Evolutionary conservation across 2,329 filamentous ascomycete species (phyloP), one percentile per base, ranked within the genome.

Genomic region (Spiromastix sp.): DNA sequence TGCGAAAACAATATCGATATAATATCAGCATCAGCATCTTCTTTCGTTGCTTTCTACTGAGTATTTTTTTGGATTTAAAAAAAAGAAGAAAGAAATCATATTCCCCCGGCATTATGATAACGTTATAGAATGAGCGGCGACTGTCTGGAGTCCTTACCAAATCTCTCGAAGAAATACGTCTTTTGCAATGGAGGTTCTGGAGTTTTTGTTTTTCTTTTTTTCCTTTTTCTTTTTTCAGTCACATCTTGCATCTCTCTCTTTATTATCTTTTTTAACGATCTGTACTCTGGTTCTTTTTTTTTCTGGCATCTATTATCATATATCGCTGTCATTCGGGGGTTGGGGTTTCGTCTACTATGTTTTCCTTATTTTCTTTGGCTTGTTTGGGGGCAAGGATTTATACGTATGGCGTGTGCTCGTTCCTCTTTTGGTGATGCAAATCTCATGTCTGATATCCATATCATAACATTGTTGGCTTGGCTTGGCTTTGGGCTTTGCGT

Each of bases 121-220:
- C 38, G 15, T 34, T 33, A 42, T 40, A 42, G 37, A 42, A 31
- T 29, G 40, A 42, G 37, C 34, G 37, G 40, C 40, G 40, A 38
- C 31, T 28, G 22, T 37, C 30, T 32, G 32, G n/a, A n/a, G n/a
- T n/a, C 17, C 25, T 25, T 13, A 22, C 12, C 22, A 20, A 4
- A 15, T 10, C 8, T 22, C 20, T 32, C n/a, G 16, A 20, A 19
- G 11, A 30, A 5, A 30, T 34, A 29, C 34, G 24, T 30, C 29
- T 32, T 24, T 25, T 21, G 21, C 32, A 42, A 34, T 34, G 29
- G 30, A 32, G 35, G 33, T n/a, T n/a, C 25, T 34, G 40, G 40
- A 40, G 40, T 42, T 40, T 29, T 27, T 10, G 29, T 30, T 32
- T 32, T 33, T 8, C 16, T n/a, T 18, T 27, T 27, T 13, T 39